Evolutionary conservation across 1,139 yeast species (phyloP), one percentile per base, ranked within the genome.

Genomic region (Arxiozyma telluris): DNA sequence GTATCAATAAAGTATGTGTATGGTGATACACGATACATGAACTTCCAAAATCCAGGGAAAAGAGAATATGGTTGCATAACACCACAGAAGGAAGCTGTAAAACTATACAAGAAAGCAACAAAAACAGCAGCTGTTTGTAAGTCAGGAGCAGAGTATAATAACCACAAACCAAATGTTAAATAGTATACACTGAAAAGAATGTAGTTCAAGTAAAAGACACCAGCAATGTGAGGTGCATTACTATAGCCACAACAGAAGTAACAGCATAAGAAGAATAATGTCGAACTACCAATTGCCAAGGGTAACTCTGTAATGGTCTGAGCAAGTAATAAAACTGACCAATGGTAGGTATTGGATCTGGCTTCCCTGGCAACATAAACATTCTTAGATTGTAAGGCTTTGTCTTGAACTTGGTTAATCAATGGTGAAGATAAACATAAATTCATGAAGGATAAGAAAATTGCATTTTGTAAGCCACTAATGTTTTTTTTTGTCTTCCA

Each of bases 1-100:
- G 82, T 82, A 47, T 80, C 81, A 51, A 84, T 76, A 61, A 81
- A 75, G 63, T 83, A 85, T 1, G 87, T 82, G 71, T 80, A 80
- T 25, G 91, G 91, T 15, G 86, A 80, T 11, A 78, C 77, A 62
- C 83, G 77, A 70, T 82, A 79, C 86, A 84, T 82, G 73, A 84
- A 87, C 56, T 58, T 63, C 82, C 82, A 84, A 71, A 84, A 83
- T 8, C 81, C 79, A 30, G 84, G 84, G 74, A 81, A 74, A 53
- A 76, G 69, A 18, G 61, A 54, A 45, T 70, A 71, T 22, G 83
- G 82, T 62, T 80, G 84, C 61, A 80, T 76, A 54, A 81, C 80
- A 64, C 86, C 86, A 61, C 82, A 76, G 70, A 80, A 80, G 12
- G 76, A 71, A 53, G 81, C 73, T 63, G 80, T 72, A 58, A 81